Evolutionary conservation across 1,284 basidiomycete species (phyloP).

Genomic region (Sporisorium sorghi): DNA sequence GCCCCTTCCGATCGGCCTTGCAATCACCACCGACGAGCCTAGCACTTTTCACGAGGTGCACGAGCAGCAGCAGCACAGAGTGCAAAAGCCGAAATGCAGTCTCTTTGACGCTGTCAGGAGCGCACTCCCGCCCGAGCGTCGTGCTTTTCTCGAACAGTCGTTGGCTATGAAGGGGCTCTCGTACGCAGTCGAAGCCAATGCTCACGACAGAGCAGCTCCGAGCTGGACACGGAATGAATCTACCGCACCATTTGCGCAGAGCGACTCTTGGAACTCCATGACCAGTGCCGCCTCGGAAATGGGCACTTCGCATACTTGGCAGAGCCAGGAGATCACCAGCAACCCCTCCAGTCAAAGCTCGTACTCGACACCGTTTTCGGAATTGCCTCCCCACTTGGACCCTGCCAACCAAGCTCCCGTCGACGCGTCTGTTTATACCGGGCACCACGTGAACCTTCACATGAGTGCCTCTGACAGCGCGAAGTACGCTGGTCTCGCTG

Average conservation of each 20-base stretch:
- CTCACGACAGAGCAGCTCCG: not conserved
- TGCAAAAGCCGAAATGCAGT: constrained; percentile 8
- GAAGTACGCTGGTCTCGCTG: constrained; percentile 6
- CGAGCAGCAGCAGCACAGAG: not conserved
- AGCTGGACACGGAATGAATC: not conserved
- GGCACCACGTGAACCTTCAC: constrained; percentile 6
- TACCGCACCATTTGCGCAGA: not conserved
- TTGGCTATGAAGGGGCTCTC: constrained; percentile 15
- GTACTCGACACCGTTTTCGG: not conserved
- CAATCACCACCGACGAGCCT: constrained; percentile 27
- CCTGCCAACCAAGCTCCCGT: constrained; percentile 10
- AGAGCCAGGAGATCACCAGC: not conserved
- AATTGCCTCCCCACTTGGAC: constrained; percentile 3
- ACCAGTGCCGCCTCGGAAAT: not conserved
- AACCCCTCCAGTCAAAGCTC: not conserved
- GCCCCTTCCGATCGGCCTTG: constrained; percentile 34
- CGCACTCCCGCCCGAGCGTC: constrained; percentile 35
- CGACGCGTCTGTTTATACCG: not conserved
- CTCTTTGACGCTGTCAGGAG: constrained; percentile 34
- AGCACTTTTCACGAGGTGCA: no score
- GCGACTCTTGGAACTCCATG: not conserved
- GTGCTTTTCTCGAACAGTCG: constrained; percentile 29
- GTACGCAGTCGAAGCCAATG: not conserved
- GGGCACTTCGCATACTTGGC: not conserved
- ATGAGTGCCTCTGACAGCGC: constrained; percentile 4